Percentiles rank a stretch among this genome's conserved stretches.
phyloP scores from a whole-genome alignment of 2,329 filamentous ascomycete genomes.

The Sordariomycetes sp. region DNA sequence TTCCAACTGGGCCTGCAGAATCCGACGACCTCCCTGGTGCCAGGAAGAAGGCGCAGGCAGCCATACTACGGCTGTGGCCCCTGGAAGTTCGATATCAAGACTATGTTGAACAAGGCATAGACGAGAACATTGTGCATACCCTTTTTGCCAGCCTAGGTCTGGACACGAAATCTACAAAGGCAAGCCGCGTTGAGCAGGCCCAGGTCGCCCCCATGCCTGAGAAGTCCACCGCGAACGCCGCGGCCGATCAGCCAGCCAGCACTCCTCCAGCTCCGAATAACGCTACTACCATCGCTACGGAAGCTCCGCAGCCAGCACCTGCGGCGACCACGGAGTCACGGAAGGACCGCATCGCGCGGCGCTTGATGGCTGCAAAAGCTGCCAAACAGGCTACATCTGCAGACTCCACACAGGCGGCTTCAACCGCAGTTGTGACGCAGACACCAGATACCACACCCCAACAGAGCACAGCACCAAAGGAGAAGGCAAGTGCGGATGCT shows the following conservation, averaged over 20 bases:
- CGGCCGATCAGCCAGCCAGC: background rate
- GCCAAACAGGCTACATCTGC: conserved; percentile 27
- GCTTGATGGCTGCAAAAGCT: conserved; percentile 57
- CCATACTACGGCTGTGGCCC: conserved; percentile 50
- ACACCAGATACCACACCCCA: background rate
- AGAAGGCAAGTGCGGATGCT: conserved; percentile 1
- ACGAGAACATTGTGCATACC: conserved; percentile 44
- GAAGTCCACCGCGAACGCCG: background rate
- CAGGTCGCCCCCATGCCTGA: background rate
- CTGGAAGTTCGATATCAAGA: conserved; percentile 62
- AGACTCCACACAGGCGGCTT: conserved; percentile 1
- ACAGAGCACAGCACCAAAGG: background rate
- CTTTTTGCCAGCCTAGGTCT: conserved; percentile 60
- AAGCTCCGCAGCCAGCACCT: background rate
- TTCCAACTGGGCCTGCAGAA: background rate
- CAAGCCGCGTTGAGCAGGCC: background rate
- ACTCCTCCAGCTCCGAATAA: background rate
- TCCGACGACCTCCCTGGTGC: conserved; percentile 18
- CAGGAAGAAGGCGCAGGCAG: conserved; percentile 48
- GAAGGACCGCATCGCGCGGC: conserved; percentile 63
- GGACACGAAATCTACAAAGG: conserved; percentile 18
- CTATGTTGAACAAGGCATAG: conserved; percentile 60
- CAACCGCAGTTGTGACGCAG: background rate
- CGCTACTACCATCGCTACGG: background rate
- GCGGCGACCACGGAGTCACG: conserved; percentile 38